Base-by-base conservation (phyloP, 441 rosid genomes). In the Populus hybrid region DNA sequence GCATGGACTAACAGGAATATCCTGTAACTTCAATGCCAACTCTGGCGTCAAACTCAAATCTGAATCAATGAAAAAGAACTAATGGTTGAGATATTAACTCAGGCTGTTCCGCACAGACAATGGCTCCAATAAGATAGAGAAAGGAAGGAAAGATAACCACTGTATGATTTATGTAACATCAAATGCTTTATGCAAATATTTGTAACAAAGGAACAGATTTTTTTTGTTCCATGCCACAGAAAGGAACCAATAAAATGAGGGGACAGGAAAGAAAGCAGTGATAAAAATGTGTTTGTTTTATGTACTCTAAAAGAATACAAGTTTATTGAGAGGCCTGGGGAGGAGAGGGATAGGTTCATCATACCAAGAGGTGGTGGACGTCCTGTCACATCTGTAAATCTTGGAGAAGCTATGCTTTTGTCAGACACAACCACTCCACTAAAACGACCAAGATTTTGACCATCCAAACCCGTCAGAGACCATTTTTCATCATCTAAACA, bases 1-100 rank as follows among this genome's bases (percentile, higher is more conserved):
- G 83, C 97, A 89, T 21, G 98, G 95, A 69, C 71, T 71, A 59
- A 87, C 91, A 76, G 95, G 93, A 76, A 94, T 87, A 78, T 87
- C 76, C 79, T 85, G 86, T 69, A 92, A 82, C 84, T 83, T 88
- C 70, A 28, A 76, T 20, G 80, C 89, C 83, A 88, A 82, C 73
- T 86, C 91, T 2, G 91, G 90, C 31, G 72, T 76, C 74, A 85
- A 85, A 81, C 77, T 86, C 69, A 92, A 76, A 83, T 92, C 98
- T 94, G 90, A 80, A 85, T 7, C 61, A 77, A 77, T 77, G 67
- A 78, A 74, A 80, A 73, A 40, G 21, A 63, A 50, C 65, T 8
- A 29, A n/a, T 31, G 56, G 40, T 76, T 33, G 77, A 28, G 73
- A 69, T 59, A 50, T 38, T 21, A 64, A 23, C 74, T 65, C 38